Evolutionary conservation across 2,329 filamentous ascomycete species (phyloP), one percentile per base, ranked within the genome.

Genomic region (Cladophialophora carrionii): DNA sequence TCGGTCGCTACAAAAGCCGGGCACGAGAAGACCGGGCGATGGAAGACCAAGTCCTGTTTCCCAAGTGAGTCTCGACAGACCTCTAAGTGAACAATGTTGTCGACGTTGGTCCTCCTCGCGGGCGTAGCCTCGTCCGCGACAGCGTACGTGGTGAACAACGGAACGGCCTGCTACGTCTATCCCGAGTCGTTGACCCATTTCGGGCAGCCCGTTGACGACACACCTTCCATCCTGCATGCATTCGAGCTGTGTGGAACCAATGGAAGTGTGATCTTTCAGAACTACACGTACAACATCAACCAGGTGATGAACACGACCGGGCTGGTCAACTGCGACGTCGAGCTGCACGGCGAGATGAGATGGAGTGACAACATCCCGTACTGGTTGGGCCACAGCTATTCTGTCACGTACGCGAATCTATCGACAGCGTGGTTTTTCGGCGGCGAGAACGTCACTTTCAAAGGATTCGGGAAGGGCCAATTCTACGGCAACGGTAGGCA

Each of bases 341-440:
- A 85, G 67, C 83, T 87, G 65, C 82, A 83, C 71, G 87, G 85
- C 24, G 82, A 81, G 24, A 81, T 90, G 22, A 78, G 83, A 62
- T 90, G 90, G 76, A 85, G 83, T 62, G 83, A 87, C 57, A 86
- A 91, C 72, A 87, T 87, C 1, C 82, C 85, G 69, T 90, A 90
- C 76, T 90, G 88, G 88, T 82, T 87, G 68, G 81, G 80, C 8
- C 82, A 89, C 71, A 80, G 82, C 49, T 90, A 90, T 80, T 82
- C 83, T 62, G 86, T 87, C 29, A 79, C 78, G 5, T 91, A 85
- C 76, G 88, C 90, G 71, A 89, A 89, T 67, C 83, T 84, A 4
- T 87, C 85, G 0, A 85, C 85, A 1, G 89, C 90, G 79, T 90
- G 87, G 80, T 83, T 87, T 72, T 81, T 88, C 43, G 87, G 88